These are phyloP conservation scores for Saccharomycopsis babjevae DNA, from an alignment of 805 yeast species.

Conservation along the genomic window DNA sequence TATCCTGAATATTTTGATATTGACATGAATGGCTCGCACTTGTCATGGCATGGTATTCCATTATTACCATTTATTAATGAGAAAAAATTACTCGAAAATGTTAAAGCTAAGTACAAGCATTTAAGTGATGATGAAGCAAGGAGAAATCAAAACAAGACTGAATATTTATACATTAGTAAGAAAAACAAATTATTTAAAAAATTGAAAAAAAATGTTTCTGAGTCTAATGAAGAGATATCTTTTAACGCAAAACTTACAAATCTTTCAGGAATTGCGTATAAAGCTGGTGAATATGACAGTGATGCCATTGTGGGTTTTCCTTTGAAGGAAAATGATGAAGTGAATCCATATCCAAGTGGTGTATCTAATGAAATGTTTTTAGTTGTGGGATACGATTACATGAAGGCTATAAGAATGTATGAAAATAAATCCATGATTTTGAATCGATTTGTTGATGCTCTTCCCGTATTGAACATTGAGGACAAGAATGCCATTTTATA, in stretches of 20 bases:
- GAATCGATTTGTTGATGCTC: slow-evolving; percentile 64
- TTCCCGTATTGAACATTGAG: slow-evolving; percentile 49
- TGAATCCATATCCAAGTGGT: slow-evolving; percentile 33
- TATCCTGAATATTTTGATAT: slow-evolving; percentile 82
- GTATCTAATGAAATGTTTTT: slow-evolving; percentile 31
- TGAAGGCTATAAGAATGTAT: slow-evolving; percentile 44
- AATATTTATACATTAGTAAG: slow-evolving; percentile 58
- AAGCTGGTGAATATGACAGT: slow-evolving; percentile 28
- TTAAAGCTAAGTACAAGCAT: slow-evolving; percentile 49
- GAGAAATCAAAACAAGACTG: slow-evolving; percentile 63
- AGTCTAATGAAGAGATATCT: slow-evolving; percentile 22
- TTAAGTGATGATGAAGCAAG: slow-evolving; percentile 58
- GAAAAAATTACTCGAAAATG: slow-evolving; percentile 54
- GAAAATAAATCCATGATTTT: slow-evolving; percentile 66
- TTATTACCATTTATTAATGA: slow-evolving; percentile 87
- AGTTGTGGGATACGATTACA: slow-evolving; percentile 28
- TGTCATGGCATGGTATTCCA: slow-evolving; percentile 94
- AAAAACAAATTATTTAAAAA: slow-evolving; percentile 37
- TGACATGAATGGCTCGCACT: slow-evolving; percentile 92
- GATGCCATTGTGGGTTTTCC: slow-evolving; percentile 34
- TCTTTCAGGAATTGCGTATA: slow-evolving; percentile 25
- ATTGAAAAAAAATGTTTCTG: slow-evolving; percentile 25
- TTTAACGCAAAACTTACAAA: slow-evolving; percentile 23
- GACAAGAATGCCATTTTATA: slow-evolving; percentile 56
- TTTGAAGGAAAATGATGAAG: slow-evolving; percentile 28